Conservation (phyloP, 805 yeast species). For the Saturnispora halmiae region DNA sequence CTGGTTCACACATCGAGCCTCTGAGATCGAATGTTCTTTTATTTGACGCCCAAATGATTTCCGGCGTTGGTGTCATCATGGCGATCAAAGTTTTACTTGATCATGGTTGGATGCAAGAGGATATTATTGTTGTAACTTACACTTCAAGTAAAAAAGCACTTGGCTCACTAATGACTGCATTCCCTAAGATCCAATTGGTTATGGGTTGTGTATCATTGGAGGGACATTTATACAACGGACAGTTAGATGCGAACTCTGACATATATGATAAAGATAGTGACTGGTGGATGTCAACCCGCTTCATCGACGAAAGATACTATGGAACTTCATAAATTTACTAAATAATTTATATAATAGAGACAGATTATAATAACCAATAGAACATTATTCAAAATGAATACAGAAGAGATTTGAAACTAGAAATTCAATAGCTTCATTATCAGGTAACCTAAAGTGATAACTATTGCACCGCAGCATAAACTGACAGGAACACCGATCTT, state of each 20-base stretch:
- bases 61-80: constrained; percentile 94
- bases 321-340: constrained; percentile 41
- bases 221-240: constrained; percentile 26
- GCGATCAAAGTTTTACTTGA: constrained; percentile 82
- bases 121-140: constrained; percentile 63
- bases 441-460: constrained; percentile 72
- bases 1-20: neutral
- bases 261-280: constrained; percentile 25
- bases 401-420: constrained; percentile 18
- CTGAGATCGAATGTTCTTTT: constrained; percentile 38
- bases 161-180: constrained; percentile 63
- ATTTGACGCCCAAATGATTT: constrained; percentile 79
- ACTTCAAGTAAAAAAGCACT: constrained; percentile 74
- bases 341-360: neutral
- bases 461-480: constrained; percentile 58
- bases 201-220: constrained; percentile 44
- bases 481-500: constrained; percentile 88
- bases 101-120: constrained; percentile 54
- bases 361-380: neutral
- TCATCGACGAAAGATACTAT: constrained; percentile 67
- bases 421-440: constrained; percentile 54
- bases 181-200: constrained; percentile 57
- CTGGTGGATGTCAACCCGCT: constrained; percentile 57
- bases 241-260: neutral
- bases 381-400: neutral